Evolutionary conservation across 208 protist species (phyloP).

Genomic region (Trypanosoma avium): DNA sequence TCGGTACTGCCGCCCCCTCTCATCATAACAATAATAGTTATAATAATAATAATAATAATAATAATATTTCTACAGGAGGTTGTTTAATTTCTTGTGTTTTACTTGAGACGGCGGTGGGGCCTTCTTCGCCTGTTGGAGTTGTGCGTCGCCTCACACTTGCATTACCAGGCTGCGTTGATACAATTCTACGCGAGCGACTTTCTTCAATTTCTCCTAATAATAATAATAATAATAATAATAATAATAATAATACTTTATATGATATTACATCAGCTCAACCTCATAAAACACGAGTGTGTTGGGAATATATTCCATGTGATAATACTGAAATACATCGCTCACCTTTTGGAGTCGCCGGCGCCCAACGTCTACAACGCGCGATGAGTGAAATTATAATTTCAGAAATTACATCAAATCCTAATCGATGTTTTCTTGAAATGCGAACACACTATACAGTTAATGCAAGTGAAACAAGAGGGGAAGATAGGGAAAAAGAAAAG

Average conservation of each 20-base stretch:
- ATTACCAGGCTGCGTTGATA: slow-evolving; percentile 25
- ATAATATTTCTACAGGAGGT: too few species aligned
- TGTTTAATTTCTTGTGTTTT: slow-evolving; percentile 41
- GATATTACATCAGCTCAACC: too few species aligned
- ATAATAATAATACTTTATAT: too few species aligned
- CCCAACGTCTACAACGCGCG: slow-evolving; percentile 7
- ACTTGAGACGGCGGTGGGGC: slow-evolving; percentile 32
- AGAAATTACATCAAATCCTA: slow-evolving; percentile 35
- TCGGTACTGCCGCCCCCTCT: too few species aligned
- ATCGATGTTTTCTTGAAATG: slow-evolving; percentile 57
- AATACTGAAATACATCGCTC: slow-evolving; percentile 37
- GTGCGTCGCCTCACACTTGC: slow-evolving; percentile 40
- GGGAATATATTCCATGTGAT: slow-evolving; percentile 45
- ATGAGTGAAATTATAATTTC: slow-evolving; percentile 31
- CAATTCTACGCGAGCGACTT: slow-evolving; percentile 39
- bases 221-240: too few species aligned
- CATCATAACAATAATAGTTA: too few species aligned
- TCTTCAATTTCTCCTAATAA: too few species aligned
- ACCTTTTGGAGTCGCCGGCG: slow-evolving; percentile 37
- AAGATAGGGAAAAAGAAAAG: slow-evolving; percentile 1
- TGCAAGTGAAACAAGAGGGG: slow-evolving; percentile 13
- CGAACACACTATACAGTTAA: slow-evolving; percentile 23
- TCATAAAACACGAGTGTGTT: too few species aligned
- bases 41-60: too few species aligned
- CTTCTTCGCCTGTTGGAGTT: slow-evolving; percentile 20